Evolutionary conservation across 1,139 yeast genomes (phyloP), one percentile per base, ranked within the genome.

Genomic region (Geotrichum bryndzae): DNA sequence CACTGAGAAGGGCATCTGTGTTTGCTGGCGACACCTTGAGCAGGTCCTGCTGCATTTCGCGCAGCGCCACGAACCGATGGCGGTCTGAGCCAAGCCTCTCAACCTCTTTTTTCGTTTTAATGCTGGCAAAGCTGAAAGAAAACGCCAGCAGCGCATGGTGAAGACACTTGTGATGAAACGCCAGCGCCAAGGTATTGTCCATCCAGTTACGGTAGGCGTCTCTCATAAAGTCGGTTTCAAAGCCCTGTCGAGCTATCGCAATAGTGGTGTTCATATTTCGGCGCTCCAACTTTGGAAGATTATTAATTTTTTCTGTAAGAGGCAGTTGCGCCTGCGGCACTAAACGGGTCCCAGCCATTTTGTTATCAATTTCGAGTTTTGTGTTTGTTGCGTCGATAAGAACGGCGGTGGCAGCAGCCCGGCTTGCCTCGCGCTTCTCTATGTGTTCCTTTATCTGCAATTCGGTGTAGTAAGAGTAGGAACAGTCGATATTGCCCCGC

Each of bases 401-500:
- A 11, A 48, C 33, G 58, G 59, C 22, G 33, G 53, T 27, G 46
- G 35, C 23, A 1, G 54, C 38, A 46, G 56, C 45, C 13, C 50
- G 41, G 13, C 51, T 53, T 3, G 63, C 57, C 1, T 41, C 50
- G n/a, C 56, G 54, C 48, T 63, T 61, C 6, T 54, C 38, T 8
- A 51, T 38, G 33, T 63, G 62, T 10, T 54, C 59, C 2, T 38
- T 65, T 31, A 68, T 62, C 61, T 73, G 73, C 41, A 65, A 68
- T 8, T 66, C 63, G 11, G 73, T 61, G 61, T 69, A 65, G 31
- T 62, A 56, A 38, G 68, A 64, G 56, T 72, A 73, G 3, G 75
- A 72, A 63, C 75, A 73, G 23, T 65, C 64, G 6, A 67, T 65
- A 59, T 84, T 83, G 13, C 88, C 86, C 70, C 84, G 82, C 60